phyloP scores from a whole-genome alignment of 805 yeast species.

The Nakazawaea molendinolei region DNA sequence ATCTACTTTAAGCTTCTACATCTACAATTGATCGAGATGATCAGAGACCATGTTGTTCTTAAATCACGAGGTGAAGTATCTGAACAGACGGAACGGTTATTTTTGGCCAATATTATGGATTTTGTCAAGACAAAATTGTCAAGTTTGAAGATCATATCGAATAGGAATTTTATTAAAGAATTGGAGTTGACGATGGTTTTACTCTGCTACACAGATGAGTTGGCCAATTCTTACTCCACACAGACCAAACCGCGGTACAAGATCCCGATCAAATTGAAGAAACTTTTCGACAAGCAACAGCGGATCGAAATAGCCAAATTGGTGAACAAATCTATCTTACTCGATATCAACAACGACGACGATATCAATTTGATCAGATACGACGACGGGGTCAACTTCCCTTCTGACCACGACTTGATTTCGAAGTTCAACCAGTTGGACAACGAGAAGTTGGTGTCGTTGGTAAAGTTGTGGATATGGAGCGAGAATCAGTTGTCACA shows the following conservation, averaged over 20 bases:
- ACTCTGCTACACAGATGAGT: constrained; percentile 40
- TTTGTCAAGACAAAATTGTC: constrained; percentile 52
- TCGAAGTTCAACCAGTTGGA: constrained; percentile 16
- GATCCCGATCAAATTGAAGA: constrained; percentile 48
- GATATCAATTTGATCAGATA: constrained; percentile 14
- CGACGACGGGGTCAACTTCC: constrained; percentile 7
- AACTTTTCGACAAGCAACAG: constrained; percentile 51
- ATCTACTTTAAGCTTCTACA: constrained; percentile 70
- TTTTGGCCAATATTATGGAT: constrained; percentile 44
- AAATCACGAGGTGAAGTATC: constrained; percentile 16
- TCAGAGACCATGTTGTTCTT: constrained; percentile 41
- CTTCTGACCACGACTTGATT: constrained; percentile 7
- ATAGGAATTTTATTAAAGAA: constrained; percentile 55
- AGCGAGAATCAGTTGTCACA: constrained; percentile 9
- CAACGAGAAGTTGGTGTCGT: constrained; percentile 17
- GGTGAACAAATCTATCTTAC: constrained; percentile 62
- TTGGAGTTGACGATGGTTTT: constrained; percentile 82
- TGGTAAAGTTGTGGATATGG: constrained; percentile 24
- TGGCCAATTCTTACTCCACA: constrained; percentile 9
- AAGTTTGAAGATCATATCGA: constrained; percentile 25
- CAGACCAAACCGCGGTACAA: constrained; percentile 20
- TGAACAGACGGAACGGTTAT: constrained; percentile 34
- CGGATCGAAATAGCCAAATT: constrained; percentile 60
- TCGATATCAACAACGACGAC: constrained; percentile 23
- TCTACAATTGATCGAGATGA: constrained; percentile 74